These are phyloP conservation scores for Epichloe festucae DNA, from an alignment of 2,329 filamentous ascomycete species.

Conservation along the genomic window DNA sequence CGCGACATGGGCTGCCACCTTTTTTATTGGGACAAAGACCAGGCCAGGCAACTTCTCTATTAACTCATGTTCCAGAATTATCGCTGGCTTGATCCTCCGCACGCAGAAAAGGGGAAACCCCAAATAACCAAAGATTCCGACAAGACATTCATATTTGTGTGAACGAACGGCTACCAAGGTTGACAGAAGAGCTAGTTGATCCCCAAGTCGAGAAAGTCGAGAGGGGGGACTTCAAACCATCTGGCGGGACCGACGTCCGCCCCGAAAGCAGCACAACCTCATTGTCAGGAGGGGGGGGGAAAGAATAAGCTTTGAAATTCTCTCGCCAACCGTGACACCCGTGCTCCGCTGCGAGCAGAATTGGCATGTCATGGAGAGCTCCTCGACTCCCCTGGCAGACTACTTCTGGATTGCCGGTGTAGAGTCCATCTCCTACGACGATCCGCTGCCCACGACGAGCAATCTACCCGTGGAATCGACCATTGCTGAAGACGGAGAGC, in stretches of 20 bases:
- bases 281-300: neutral
- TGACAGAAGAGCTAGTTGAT: neutral
- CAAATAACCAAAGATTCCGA: neutral
- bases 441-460: conserved; percentile 25
- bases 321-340: neutral
- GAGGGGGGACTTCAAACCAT: neutral
- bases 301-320: neutral
- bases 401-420: conserved; percentile 67
- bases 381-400: conserved; percentile 54
- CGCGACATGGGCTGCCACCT: conserved; percentile 1
- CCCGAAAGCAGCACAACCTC: neutral
- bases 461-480: conserved; percentile 36
- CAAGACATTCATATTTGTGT: no score
- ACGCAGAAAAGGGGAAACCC: neutral
- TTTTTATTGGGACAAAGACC: neutral
- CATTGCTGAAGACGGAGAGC: conserved; percentile 51
- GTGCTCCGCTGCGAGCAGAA: conserved; percentile 9
- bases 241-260: conserved; percentile 4
- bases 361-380: conserved; percentile 44
- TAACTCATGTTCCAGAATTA: conserved; percentile 3
- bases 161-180: neutral
- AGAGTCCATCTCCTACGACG: conserved; percentile 53
- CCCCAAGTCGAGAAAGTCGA: neutral
- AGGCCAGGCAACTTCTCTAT: neutral
- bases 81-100: neutral